phyloP scores from a whole-genome alignment of 1,284 basidiomycete genomes.

The Pseudozyma tsukubaensis region DNA sequence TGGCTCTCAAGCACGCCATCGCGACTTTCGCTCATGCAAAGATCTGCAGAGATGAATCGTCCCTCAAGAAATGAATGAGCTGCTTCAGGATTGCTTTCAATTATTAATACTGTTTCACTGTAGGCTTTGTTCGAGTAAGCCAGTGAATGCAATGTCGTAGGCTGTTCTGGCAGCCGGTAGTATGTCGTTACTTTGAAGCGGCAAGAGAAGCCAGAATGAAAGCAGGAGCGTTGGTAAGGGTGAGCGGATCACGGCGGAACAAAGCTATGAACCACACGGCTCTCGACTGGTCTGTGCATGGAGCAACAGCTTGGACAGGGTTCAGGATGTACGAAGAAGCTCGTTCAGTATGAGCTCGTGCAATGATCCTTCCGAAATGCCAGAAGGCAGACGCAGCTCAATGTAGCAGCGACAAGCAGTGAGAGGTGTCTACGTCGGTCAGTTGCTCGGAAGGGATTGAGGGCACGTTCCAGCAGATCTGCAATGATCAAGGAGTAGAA shows the following conservation, averaged over 20 bases:
- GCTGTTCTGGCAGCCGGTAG: too few relatives aligned
- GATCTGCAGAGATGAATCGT: conserved; percentile 10
- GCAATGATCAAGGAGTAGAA: background rate
- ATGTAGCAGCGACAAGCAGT: background rate
- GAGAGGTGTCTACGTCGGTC: conserved; percentile 15
- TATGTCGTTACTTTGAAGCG: background rate
- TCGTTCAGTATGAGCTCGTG: too few relatives aligned
- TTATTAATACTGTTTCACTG: background rate
- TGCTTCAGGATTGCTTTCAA: background rate
- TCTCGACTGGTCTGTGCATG: conserved; percentile 25
- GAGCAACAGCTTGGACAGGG: background rate
- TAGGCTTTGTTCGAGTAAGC: background rate
- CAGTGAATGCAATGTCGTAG: too few relatives aligned
- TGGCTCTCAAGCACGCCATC: conserved; percentile 38
- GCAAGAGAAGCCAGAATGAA: too few relatives aligned
- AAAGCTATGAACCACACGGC: background rate
- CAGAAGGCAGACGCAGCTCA: background rate
- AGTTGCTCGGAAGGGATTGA: background rate
- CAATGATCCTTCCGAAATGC: too few relatives aligned
- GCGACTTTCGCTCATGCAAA: conserved; percentile 14
- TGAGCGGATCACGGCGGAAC: conserved; percentile 3
- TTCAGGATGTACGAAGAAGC: too few relatives aligned
- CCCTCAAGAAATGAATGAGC: background rate
- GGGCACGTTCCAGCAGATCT: conserved; percentile 39
- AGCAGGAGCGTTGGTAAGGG: background rate